Evolutionary conservation across 495 filamentous ascomycete species (phyloP).

Genomic region (Penicillium paxilli): DNA sequence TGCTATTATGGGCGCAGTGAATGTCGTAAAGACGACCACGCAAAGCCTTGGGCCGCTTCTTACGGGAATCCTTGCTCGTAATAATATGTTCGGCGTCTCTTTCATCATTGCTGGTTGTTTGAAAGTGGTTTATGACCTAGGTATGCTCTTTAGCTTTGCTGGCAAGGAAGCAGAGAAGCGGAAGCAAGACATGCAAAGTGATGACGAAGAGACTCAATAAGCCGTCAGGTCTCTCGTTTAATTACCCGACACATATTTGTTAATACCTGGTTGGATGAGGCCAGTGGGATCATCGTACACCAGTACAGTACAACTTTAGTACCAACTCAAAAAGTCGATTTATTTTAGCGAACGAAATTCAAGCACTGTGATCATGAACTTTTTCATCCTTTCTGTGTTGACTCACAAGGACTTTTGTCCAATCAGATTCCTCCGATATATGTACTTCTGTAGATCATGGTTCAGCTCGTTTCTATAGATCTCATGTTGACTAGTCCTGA

Average conservation of each 20-base stretch:
- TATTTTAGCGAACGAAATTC: too few relatives aligned
- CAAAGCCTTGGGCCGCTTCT: slow-evolving; percentile 64
- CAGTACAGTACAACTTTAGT: too few relatives aligned
- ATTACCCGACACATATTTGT: too few relatives aligned
- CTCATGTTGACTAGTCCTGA: neutral
- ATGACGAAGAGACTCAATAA: slow-evolving; percentile 17
- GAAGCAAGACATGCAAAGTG: slow-evolving; percentile 14
- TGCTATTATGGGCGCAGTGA: slow-evolving; percentile 71
- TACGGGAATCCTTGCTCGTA: slow-evolving; percentile 67
- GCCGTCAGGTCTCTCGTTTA: neutral
- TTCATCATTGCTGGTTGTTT: slow-evolving; percentile 71
- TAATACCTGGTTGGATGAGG: neutral
- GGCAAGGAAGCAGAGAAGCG: slow-evolving; percentile 31
- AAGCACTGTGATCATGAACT: too few relatives aligned
- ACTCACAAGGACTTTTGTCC: too few relatives aligned
- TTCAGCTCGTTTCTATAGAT: neutral
- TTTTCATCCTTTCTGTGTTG: too few relatives aligned
- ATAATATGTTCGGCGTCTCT: slow-evolving; percentile 64
- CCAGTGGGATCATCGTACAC: too few relatives aligned
- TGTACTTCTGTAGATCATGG: too few relatives aligned
- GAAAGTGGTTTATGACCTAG: slow-evolving; percentile 72
- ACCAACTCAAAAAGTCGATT: too few relatives aligned
- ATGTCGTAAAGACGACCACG: slow-evolving; percentile 64
- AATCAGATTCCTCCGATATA: too few relatives aligned
- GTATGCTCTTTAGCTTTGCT: slow-evolving; percentile 67